Evolutionary conservation across 345 rosid species (phyloP).

Genomic region (Euphorbia peplus): DNA sequence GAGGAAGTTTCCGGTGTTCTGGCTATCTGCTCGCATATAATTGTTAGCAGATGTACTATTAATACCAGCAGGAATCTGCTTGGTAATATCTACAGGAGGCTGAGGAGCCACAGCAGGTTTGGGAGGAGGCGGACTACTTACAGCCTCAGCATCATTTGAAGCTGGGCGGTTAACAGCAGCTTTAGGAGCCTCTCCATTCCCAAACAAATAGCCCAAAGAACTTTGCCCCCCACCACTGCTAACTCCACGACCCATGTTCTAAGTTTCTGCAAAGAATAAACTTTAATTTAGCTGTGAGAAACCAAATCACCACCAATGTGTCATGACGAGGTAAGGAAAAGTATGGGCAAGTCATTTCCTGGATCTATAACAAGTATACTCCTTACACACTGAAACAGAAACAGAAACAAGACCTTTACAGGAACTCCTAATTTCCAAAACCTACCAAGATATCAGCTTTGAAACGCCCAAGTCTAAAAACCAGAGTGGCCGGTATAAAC

Average conservation of each 20-base stretch:
- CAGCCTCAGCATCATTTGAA: constrained; percentile 33
- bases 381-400: not conserved
- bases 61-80: constrained; percentile 66
- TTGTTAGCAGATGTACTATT: constrained; percentile 60
- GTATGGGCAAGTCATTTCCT: not conserved
- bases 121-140: constrained; percentile 29
- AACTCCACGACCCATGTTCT: constrained; percentile 72
- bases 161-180: constrained; percentile 38
- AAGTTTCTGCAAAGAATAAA: not conserved
- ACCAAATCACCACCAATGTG: not conserved
- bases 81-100: constrained; percentile 47
- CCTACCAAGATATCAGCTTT: not conserved
- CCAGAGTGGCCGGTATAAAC: not conserved
- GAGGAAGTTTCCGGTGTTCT: constrained; percentile 78
- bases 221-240: constrained; percentile 89
- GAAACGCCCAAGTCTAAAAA: not conserved
- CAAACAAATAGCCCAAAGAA: constrained; percentile 78
- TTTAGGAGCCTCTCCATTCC: constrained; percentile 70
- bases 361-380: not conserved
- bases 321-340: not conserved
- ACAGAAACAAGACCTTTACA: not conserved
- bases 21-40: constrained; percentile 76
- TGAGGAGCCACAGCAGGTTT: constrained; percentile 40
- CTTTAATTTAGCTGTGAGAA: not conserved
- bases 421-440: not conserved